A percentile compares a stretch with the other conserved stretches of the same genome.
These are phyloP conservation scores for Pyrenophora graminea DNA, from an alignment of 2,329 filamentous ascomycete genomes.

Conservation along the genomic window DNA sequence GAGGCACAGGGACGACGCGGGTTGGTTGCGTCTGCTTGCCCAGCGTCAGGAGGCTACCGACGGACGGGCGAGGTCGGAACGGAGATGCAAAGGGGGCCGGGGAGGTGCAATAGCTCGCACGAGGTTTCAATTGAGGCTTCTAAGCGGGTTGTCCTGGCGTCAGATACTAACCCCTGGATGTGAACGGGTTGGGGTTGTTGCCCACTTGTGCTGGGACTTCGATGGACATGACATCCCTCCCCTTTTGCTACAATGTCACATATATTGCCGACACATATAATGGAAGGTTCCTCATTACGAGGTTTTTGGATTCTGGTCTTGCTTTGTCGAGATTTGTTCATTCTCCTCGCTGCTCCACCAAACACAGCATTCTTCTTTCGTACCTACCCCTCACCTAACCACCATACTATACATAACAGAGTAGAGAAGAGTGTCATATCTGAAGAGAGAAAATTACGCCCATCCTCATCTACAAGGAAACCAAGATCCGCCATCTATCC, in stretches of 20 bases:
- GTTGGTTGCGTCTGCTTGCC: neutral
- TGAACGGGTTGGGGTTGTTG: neutral
- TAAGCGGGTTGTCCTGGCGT: neutral
- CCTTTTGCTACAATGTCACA: neutral
- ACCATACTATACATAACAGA: slow-evolving; percentile 32
- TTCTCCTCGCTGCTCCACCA: no score
- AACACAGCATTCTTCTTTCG: neutral
- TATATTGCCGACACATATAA: neutral
- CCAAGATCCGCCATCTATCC: slow-evolving; percentile 10
- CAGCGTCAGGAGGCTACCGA: neutral
- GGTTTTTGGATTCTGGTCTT: neutral
- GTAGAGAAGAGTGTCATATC: slow-evolving; percentile 31
- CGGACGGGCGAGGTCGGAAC: neutral
- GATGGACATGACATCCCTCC: neutral
- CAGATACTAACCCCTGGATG: neutral
- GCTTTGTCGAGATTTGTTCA: neutral
- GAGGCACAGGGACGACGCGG: slow-evolving; percentile 9
- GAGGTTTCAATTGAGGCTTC: neutral
- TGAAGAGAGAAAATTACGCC: slow-evolving; percentile 2
- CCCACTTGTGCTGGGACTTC: neutral
- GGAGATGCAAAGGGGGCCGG: neutral
- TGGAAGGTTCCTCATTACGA: neutral
- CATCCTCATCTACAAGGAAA: slow-evolving; percentile 8
- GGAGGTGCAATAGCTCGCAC: neutral
- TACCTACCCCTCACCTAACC: slow-evolving; percentile 11